Percentiles rank a stretch among this genome's conserved stretches.
Conservation (phyloP, 1,284 basidiomycete species). For the Cryptococcus neoformans region DNA sequence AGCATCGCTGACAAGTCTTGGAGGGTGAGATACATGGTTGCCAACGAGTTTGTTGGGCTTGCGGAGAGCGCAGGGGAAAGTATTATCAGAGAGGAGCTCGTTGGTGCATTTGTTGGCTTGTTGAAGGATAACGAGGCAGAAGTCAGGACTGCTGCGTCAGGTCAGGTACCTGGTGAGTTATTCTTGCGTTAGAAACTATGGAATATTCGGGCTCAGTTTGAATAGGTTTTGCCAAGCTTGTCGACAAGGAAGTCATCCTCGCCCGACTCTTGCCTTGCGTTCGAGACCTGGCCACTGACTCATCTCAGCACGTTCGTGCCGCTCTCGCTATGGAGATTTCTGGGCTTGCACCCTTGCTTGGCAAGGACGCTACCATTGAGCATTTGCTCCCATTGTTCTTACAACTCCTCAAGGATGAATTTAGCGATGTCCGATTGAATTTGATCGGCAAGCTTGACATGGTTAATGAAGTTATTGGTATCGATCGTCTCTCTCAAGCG, state of each 20-base stretch:
- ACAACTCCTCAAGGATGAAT: conserved; percentile 96
- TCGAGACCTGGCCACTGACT: conserved; percentile 87
- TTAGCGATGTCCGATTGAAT: conserved; percentile 96
- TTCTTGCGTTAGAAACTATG: no score
- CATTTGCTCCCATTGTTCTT: conserved; percentile 96
- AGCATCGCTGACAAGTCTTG: conserved; percentile 95
- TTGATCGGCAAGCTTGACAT: conserved; percentile 99
- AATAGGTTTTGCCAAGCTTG: conserved; percentile 87
- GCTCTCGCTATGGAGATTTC: conserved; percentile 96
- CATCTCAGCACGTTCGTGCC: conserved; percentile 95
- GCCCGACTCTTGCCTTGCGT: conserved; percentile 95
- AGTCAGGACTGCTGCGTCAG: conserved; percentile 92
- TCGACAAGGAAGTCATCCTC: conserved; percentile 93
- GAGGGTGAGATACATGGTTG: conserved; percentile 99
- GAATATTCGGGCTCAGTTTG: background rate
- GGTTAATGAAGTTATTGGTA: conserved; percentile 98
- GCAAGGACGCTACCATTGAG: conserved; percentile 92
- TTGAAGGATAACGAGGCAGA: conserved; percentile 99
- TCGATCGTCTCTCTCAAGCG: conserved; percentile 91
- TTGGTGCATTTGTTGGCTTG: conserved; percentile 87
- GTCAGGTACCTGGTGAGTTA: conserved; percentile 85
- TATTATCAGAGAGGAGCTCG: conserved; percentile 90
- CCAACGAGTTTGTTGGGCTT: conserved; percentile 91
- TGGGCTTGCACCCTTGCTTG: conserved; percentile 93
- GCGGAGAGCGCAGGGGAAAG: conserved; percentile 89